Conservation (phyloP, 208 protist species). For the Strigomonas culicis region DNA sequence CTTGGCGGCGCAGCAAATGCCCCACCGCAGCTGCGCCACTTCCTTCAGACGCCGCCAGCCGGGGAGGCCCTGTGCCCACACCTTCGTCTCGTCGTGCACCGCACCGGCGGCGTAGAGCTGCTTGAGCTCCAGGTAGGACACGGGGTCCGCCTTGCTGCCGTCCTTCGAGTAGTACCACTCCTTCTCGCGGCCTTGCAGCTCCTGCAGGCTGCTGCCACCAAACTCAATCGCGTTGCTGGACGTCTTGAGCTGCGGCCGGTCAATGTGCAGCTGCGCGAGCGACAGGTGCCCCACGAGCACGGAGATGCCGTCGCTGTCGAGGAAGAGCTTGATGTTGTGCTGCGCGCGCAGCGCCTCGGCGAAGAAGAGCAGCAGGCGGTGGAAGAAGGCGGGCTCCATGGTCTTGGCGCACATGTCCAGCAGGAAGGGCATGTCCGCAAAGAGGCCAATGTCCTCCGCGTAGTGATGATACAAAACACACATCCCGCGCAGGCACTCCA, state of each 20-base stretch:
- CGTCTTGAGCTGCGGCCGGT: slow-evolving; percentile 74
- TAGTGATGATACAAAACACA: slow-evolving; percentile 88
- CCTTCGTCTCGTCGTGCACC: slow-evolving; percentile 67
- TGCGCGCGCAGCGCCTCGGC: slow-evolving; percentile 48
- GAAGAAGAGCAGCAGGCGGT: slow-evolving; percentile 88
- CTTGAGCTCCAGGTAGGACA: slow-evolving; percentile 66
- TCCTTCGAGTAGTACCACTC: slow-evolving; percentile 88
- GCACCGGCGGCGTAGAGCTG: slow-evolving; percentile 44
- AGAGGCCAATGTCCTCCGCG: slow-evolving; percentile 70
- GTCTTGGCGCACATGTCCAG: slow-evolving; percentile 75
- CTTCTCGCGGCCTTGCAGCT: slow-evolving; percentile 73
- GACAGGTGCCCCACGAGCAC: slow-evolving; percentile 84
- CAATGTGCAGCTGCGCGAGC: slow-evolving; percentile 92
- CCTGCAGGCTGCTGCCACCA: slow-evolving; percentile 24
- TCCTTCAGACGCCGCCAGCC: slow-evolving; percentile 83
- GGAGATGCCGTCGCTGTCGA: slow-evolving; percentile 83
- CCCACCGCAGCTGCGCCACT: slow-evolving; percentile 94
- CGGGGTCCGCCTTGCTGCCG: slow-evolving; percentile 38
- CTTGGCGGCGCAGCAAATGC: slow-evolving; percentile 45
- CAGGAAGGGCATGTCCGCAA: slow-evolving; percentile 84
- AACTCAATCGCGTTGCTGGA: slow-evolving; percentile 85
- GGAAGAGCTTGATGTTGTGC: slow-evolving; percentile 92
- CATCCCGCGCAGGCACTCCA: slow-evolving; percentile 90
- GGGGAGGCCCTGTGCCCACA: slow-evolving; percentile 94
- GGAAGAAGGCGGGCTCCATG: slow-evolving; percentile 71